phyloP scores from a whole-genome alignment of 2,329 filamentous ascomycete species.

The Talaromyces sp. region DNA sequence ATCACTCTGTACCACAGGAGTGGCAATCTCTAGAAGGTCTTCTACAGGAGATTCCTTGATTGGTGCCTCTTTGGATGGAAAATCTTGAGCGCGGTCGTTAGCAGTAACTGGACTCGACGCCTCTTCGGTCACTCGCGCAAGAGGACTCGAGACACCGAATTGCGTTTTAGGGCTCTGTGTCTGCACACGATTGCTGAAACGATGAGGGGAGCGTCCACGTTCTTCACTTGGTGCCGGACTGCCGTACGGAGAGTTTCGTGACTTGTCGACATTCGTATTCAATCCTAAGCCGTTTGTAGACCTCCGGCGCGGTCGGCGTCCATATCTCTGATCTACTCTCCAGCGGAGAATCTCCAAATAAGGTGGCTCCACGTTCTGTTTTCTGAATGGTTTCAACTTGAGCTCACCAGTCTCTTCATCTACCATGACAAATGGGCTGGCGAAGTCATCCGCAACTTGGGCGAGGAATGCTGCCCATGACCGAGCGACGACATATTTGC shows the following conservation, averaged over 20 bases:
- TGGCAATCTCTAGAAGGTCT: conserved; percentile 41
- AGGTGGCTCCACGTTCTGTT: conserved; percentile 79
- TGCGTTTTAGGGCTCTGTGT: conserved; percentile 45
- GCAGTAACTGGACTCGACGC: conserved; percentile 34
- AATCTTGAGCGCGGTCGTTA: conserved; percentile 33
- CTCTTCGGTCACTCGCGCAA: conserved; percentile 48
- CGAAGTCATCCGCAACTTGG: conserved; percentile 82
- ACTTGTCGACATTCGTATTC: conserved; percentile 49
- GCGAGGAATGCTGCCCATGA: conserved; percentile 90
- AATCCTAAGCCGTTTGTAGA: conserved; percentile 50
- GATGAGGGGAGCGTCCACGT: conserved; percentile 48
- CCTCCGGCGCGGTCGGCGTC: conserved; percentile 56
- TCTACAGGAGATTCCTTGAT: conserved; percentile 31
- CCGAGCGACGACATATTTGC: conserved; percentile 91
- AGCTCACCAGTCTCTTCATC: conserved; percentile 90
- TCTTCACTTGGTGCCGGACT: conserved; percentile 47
- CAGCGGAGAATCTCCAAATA: conserved; percentile 95
- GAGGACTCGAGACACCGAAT: conserved; percentile 44
- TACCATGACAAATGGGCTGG: conserved; percentile 83
- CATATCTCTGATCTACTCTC: conserved; percentile 94
- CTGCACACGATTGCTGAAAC: conserved; percentile 43
- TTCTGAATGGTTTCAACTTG: conserved; percentile 88
- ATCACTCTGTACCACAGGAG: conserved; percentile 29
- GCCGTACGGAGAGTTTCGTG: conserved; percentile 54
- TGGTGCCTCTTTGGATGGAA: conserved; percentile 27